Conservation (phyloP, 2,329 filamentous ascomycete species). For the Fulvia fulva region DNA sequence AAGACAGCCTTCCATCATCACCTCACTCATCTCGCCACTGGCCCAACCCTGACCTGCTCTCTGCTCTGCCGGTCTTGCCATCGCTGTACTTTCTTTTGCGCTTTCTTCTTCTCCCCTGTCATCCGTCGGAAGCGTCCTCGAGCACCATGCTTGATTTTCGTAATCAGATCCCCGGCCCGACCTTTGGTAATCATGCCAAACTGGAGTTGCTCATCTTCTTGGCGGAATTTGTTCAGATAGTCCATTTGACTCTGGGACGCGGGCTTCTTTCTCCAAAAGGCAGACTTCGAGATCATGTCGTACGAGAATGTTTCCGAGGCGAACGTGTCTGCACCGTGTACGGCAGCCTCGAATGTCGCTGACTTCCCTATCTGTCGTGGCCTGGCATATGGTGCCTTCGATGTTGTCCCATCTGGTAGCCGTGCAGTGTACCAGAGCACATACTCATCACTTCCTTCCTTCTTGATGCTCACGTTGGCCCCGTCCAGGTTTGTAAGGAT, state of each 20-base stretch:
- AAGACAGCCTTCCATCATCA: background rate
- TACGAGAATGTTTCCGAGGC: conserved; percentile 37
- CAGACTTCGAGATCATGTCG: conserved; percentile 61
- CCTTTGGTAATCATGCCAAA: conserved; percentile 67
- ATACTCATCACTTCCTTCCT: conserved; percentile 35
- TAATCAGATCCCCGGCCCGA: conserved; percentile 84
- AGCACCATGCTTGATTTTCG: conserved; percentile 81
- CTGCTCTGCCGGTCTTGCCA: conserved; percentile 41
- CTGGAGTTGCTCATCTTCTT: conserved; percentile 52
- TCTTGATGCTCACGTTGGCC: conserved; percentile 57
- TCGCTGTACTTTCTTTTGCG: conserved; percentile 41
- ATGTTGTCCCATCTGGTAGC: conserved; percentile 32
- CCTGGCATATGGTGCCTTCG: conserved; percentile 58
- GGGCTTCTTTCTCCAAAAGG: conserved; percentile 65
- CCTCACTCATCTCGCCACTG: conserved; percentile 21
- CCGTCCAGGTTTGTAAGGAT: conserved; percentile 61
- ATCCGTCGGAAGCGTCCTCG: conserved; percentile 54
- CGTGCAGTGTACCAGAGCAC: conserved; percentile 42
- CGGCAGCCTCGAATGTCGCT: conserved; percentile 65
- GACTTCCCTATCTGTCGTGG: conserved; percentile 66
- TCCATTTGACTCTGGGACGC: conserved; percentile 61
- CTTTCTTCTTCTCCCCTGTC: conserved; percentile 32
- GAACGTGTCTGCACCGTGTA: conserved; percentile 75
- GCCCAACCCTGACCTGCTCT: conserved; percentile 48
- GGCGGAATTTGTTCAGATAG: conserved; percentile 64